Conservation (phyloP, 208 protist species). For the Acanthamoeba divionensis region DNA sequence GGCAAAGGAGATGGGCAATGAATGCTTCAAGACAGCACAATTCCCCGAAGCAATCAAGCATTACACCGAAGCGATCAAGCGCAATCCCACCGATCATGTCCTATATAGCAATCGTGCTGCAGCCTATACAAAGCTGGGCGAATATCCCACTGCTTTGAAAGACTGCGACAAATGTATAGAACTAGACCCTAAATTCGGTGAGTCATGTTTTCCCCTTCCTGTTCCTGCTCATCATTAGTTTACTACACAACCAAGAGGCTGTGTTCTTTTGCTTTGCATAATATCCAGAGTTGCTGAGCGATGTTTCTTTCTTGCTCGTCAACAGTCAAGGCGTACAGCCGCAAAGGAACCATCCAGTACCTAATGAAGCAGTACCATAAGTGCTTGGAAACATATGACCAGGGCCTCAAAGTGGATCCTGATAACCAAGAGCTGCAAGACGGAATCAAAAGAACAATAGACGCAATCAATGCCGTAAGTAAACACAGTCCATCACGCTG, state of each 20-base stretch:
- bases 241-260: background rate
- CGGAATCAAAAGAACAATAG: conserved; percentile 57
- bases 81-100: conserved; percentile 87
- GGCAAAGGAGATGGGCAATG: conserved; percentile 93
- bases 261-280: too few relatives aligned
- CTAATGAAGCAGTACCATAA: conserved; percentile 95
- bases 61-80: conserved; percentile 79
- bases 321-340: conserved; percentile 87
- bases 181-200: conserved; percentile 89
- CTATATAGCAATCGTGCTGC: conserved; percentile 79
- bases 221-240: background rate
- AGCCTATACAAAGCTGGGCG: conserved; percentile 94
- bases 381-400: conserved; percentile 92
- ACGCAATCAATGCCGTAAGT: conserved; percentile 84
- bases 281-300: too few relatives aligned
- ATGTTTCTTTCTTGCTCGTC: background rate
- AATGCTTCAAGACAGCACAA: conserved; percentile 92
- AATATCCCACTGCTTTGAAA: conserved; percentile 90
- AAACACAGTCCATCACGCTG: conserved; percentile 75
- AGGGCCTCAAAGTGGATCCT: conserved; percentile 90
- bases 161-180: conserved; percentile 94
- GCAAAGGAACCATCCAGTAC: conserved; percentile 89
- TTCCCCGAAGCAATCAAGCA: conserved; percentile 88
- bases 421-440: conserved; percentile 71
- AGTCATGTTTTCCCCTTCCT: background rate